Evolutionary conservation across 805 yeast genomes (phyloP).

Genomic region (Maudiozyma barnettii): DNA sequence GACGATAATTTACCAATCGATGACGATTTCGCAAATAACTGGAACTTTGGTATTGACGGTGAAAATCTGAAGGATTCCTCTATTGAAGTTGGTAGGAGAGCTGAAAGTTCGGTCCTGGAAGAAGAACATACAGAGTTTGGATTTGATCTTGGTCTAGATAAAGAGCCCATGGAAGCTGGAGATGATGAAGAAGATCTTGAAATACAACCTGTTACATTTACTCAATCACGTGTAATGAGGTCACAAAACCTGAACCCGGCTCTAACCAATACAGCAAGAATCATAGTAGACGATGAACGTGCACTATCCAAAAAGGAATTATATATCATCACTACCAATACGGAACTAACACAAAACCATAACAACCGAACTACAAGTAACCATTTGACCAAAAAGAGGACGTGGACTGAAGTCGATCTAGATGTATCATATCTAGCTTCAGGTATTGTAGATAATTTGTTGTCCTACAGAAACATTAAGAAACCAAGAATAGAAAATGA

Average conservation of each 20-base stretch:
- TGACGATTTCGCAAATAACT: conserved; percentile 16
- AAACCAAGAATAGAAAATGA: conserved; percentile 9
- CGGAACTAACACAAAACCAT: background rate
- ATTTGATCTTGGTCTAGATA: conserved; percentile 42
- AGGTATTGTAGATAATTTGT: conserved; percentile 8
- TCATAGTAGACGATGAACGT: conserved; percentile 11
- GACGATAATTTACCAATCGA: conserved; percentile 22
- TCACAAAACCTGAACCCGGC: conserved; percentile 6
- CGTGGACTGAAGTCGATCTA: conserved; percentile 15
- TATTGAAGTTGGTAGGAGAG: conserved; percentile 57
- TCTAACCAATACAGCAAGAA: conserved; percentile 8
- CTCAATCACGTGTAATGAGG: background rate
- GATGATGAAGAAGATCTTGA: conserved; percentile 20
- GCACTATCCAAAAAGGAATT: conserved; percentile 9
- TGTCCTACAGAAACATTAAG: conserved; percentile 14
- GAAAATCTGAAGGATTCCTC: conserved; percentile 31
- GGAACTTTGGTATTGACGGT: conserved; percentile 21
- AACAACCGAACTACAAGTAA: background rate
- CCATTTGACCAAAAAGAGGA: conserved; percentile 11
- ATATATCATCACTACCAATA: conserved; percentile 16
- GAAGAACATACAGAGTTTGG: conserved; percentile 37
- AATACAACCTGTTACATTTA: conserved; percentile 22
- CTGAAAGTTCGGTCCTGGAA: conserved; percentile 20
- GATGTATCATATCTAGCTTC: conserved; percentile 16
- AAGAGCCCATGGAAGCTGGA: conserved; percentile 22